These are phyloP conservation scores for Cyclostephanos invisitatus DNA, from an alignment of 108 stramenopile species.

Conservation along the genomic window DNA sequence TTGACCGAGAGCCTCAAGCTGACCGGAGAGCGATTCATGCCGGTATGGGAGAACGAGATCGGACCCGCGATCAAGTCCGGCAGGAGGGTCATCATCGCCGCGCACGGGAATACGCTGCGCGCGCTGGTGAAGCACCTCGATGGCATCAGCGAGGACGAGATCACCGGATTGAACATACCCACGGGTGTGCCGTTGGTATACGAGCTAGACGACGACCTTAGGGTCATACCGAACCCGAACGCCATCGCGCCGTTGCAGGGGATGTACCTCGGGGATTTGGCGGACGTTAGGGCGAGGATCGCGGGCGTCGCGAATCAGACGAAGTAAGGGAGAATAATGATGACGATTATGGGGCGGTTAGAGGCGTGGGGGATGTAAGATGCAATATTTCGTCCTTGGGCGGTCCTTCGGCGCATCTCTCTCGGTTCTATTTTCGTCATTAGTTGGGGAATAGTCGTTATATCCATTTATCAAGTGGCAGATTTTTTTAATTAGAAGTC, in stretches of 20 bases:
- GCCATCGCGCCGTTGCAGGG: slow-evolving; percentile 85
- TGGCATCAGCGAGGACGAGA: slow-evolving; percentile 91
- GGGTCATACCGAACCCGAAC: slow-evolving; percentile 86
- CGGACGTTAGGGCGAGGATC: slow-evolving; percentile 85
- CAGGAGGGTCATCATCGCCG: slow-evolving; percentile 96
- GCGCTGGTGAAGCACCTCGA: slow-evolving; percentile 99
- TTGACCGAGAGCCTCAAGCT: slow-evolving; percentile 87
- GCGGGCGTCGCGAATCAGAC: slow-evolving; percentile 92
- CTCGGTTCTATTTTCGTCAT: too few relatives aligned
- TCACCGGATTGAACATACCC: slow-evolving; percentile 95
- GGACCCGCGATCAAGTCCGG: slow-evolving; percentile 90
- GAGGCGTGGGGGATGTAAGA: background rate
- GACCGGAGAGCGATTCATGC: slow-evolving; percentile 94
- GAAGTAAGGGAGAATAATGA: slow-evolving; percentile 67
- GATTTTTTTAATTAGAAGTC: too few relatives aligned
- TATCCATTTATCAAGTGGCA: too few relatives aligned
- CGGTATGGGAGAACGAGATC: slow-evolving; percentile 88
- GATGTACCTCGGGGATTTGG: slow-evolving; percentile 90
- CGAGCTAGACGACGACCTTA: slow-evolving; percentile 91
- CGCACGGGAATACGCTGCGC: slow-evolving; percentile 98
- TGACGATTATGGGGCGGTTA: too few relatives aligned
- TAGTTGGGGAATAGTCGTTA: too few relatives aligned
- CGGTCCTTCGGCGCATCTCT: too few relatives aligned
- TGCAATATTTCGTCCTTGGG: too few relatives aligned
- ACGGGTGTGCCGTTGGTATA: slow-evolving; percentile 96